Evolutionary conservation across 192 early-diverging fungal genomes (phyloP), one percentile per base, ranked within the genome.

Genomic region (Coemansia sp.): DNA sequence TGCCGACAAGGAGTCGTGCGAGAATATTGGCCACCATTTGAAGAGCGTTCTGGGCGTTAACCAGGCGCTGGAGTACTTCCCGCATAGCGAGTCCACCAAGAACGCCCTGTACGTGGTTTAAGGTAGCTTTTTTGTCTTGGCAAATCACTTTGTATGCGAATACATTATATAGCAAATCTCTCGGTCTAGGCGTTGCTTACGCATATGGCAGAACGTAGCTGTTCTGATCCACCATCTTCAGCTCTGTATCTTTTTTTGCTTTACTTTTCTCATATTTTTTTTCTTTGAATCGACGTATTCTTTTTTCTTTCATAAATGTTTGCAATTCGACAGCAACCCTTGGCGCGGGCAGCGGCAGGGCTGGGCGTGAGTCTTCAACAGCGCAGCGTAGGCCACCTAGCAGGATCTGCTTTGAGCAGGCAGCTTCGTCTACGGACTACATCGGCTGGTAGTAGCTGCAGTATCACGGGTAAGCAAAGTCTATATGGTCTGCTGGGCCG

Each of bases 1-100:
- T 8, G 38, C 36, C 8, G 63, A 84, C 65, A 67, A 65, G 55
- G 74, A 79, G 66, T 67, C 74, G 18, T 84, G 82, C 42, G 71
- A 74, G 71, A 63, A 71, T 24, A 70, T 78, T 72, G 90, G 91
- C 33, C 80, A 79, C 46, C 85, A 92, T 47, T 66, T 92, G 52
- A 90, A 88, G 71, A 43, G 74, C 61, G 73, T 85, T 22, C 67
- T 92, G 29, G 83, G 78, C 31, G 63, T 87, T 47, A 79, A 64
- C 63, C 73, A 79, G 63, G 46, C 49, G 31, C 85, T 90, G 46
- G 88, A 88, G 62, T 92, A 90, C 62, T 66, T 84, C 51, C 79
- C 87, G 65, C 90, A 91, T 66, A 72, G 75, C 43, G 86, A 88
- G 62, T 70, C 73, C 18, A 59, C 70, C 66, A 85, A 79, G 68